Percentiles rank a stretch among this genome's conserved stretches.
phyloP scores from a whole-genome alignment of 208 protist genomes.

The Leishmania tarentolae region DNA sequence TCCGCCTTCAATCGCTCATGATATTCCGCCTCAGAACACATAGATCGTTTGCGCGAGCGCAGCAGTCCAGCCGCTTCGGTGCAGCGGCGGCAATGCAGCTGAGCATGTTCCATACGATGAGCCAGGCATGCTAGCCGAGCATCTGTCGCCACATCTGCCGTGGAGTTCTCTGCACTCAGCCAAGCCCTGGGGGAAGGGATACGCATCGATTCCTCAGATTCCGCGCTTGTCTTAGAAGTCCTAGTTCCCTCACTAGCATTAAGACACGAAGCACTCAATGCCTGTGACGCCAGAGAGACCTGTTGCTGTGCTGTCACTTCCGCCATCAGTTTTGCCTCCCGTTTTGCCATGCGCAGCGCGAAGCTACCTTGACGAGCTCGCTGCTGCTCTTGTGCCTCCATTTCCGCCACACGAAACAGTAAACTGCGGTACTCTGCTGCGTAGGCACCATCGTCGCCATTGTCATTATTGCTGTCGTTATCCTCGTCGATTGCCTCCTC shows the following conservation, averaged over 20 bases:
- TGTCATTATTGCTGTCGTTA: conserved; percentile 2
- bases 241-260: background rate
- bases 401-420: conserved; percentile 47
- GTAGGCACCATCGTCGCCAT: conserved; percentile 22
- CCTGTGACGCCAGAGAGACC: conserved; percentile 12
- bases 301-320: conserved; percentile 26
- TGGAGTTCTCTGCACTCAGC: background rate
- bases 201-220: background rate
- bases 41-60: background rate
- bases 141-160: background rate
- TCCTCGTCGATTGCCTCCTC: background rate
- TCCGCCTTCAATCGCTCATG: background rate
- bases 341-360: conserved; percentile 40
- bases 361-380: conserved; percentile 27
- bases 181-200: background rate
- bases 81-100: conserved; percentile 10
- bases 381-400: conserved; percentile 37
- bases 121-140: conserved; percentile 13
- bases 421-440: conserved; percentile 37
- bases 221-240: background rate
- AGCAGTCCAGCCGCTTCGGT: conserved; percentile 5
- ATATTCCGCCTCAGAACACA: background rate
- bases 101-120: conserved; percentile 21
- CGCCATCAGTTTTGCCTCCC: conserved; percentile 36
- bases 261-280: background rate